Evolutionary conservation across 106 monocot species (phyloP), one percentile per base, ranked within the genome.

Genomic region (Dioscorea alata): DNA sequence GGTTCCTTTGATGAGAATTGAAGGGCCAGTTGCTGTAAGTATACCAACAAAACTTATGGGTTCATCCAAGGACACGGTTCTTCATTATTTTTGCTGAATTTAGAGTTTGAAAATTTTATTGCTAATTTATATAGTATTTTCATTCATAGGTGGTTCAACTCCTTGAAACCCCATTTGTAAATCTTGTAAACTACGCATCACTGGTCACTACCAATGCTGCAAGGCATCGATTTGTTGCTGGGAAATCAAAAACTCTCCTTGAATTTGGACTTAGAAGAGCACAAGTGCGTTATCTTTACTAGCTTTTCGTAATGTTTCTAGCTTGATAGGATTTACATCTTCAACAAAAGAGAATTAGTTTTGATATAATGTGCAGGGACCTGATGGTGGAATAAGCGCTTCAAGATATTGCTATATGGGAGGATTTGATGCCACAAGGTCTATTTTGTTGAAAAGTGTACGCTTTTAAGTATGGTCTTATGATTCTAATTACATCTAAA

Each of bases 351-450:
- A 42, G 10, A 34, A 34, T 34, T 34, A 4, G 2, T 42, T 42
- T 10, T 42, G 1, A 63, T 32, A 63, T 69, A 19, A n/a, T 60
- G 19, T 77, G 35, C 72, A 96, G 92, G 96, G 96, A 13, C 96
- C 96, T 72, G 96, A 97, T 81, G 96, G 96, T 76, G 96, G 89
- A 69, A 89, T 97, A 78, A 96, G 96, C 84, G 96, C 96, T 63
- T 97, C 96, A 57, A 91, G 71, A 74, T 97, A 97, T 67, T 84
- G 86, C 77, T 97, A 89, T 67, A 86, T 97, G 63, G 96, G 96
- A 64, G 96, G 96, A 64, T 97, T 97, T 81, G 92, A 97, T 84
- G 92, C 86, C 78, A 97, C 96, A 66, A 96, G 95, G 95, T 95
- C 42, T 24, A 35, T 42, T 42, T 3, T 42, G 10, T 42, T 42